phyloP scores from a whole-genome alignment of 2,329 filamentous ascomycete genomes.

The Colletotrichum trifolii region DNA sequence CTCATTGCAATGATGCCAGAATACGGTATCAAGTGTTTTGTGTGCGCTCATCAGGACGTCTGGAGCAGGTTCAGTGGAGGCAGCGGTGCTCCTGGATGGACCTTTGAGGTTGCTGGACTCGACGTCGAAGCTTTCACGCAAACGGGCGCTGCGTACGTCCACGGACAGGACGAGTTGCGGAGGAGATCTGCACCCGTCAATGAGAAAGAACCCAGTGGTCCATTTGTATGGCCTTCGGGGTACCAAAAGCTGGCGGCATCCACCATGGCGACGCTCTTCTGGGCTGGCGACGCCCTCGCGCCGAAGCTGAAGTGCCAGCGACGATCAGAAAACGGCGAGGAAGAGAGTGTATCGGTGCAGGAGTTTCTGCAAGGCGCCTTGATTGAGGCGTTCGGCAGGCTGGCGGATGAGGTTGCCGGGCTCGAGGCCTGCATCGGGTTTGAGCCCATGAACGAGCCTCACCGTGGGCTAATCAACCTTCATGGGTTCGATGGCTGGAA shows the following conservation, averaged over 20 bases:
- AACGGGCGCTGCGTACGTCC: constrained; percentile 46
- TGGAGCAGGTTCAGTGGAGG: constrained; percentile 56
- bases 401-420: constrained; percentile 45
- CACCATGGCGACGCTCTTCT: constrained; percentile 44
- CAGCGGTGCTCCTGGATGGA: constrained; percentile 55
- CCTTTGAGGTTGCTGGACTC: constrained; percentile 53
- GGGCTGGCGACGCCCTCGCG: constrained; percentile 42
- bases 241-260: constrained; percentile 52
- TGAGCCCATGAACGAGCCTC: constrained; percentile 56
- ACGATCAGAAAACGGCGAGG: background rate
- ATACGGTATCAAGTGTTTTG: constrained; percentile 53
- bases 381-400: constrained; percentile 48
- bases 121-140: constrained; percentile 48
- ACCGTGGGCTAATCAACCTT: constrained; percentile 53
- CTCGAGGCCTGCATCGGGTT: constrained; percentile 52
- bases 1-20: constrained; percentile 51
- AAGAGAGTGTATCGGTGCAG: constrained; percentile 41
- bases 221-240: constrained; percentile 51
- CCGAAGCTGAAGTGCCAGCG: constrained; percentile 38
- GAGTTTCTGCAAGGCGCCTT: constrained; percentile 46
- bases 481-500: constrained; percentile 53
- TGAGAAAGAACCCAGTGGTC: constrained; percentile 47
- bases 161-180: constrained; percentile 48
- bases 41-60: constrained; percentile 57
- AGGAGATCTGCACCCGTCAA: constrained; percentile 41